phyloP scores from a whole-genome alignment of 108 stramenopile species.

The Cyclotella baltica region DNA sequence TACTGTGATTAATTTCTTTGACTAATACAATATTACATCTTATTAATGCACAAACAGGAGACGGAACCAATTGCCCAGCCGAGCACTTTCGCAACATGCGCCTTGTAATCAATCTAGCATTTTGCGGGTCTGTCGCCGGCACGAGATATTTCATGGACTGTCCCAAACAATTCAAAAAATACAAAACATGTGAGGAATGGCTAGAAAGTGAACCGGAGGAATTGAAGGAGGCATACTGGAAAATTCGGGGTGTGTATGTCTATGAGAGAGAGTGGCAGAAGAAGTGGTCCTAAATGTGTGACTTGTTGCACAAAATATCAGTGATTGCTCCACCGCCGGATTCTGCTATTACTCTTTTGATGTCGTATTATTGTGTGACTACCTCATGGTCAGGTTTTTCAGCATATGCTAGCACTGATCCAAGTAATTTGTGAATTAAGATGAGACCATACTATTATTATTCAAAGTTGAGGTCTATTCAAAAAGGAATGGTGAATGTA shows the following conservation, averaged over 20 bases:
- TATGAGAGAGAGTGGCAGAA: conserved; percentile 81
- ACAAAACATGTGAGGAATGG: conserved; percentile 77
- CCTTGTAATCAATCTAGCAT: conserved; percentile 88
- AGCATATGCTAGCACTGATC: too few relatives aligned
- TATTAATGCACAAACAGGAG: conserved; percentile 55
- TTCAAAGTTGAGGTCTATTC: too few relatives aligned
- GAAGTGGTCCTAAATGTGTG: conserved; percentile 45
- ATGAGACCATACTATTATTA: too few relatives aligned
- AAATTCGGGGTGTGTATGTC: conserved; percentile 88
- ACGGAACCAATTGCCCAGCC: conserved; percentile 76
- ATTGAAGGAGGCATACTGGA: conserved; percentile 89
- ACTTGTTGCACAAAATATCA: too few relatives aligned
- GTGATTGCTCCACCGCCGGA: too few relatives aligned
- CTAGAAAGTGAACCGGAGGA: conserved; percentile 79
- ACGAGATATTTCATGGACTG: conserved; percentile 87
- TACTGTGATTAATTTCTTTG: too few relatives aligned
- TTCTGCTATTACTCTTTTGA: too few relatives aligned
- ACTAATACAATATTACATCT: too few relatives aligned
- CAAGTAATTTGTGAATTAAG: too few relatives aligned
- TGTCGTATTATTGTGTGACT: too few relatives aligned
- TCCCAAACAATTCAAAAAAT: conserved; percentile 70
- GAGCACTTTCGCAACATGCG: conserved; percentile 88
- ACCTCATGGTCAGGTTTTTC: too few relatives aligned
- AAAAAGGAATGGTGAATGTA: too few relatives aligned
- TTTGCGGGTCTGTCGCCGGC: conserved; percentile 89